Conservation (phyloP, 768 basidiomycete species). For the Guyanaporus albipodus region DNA sequence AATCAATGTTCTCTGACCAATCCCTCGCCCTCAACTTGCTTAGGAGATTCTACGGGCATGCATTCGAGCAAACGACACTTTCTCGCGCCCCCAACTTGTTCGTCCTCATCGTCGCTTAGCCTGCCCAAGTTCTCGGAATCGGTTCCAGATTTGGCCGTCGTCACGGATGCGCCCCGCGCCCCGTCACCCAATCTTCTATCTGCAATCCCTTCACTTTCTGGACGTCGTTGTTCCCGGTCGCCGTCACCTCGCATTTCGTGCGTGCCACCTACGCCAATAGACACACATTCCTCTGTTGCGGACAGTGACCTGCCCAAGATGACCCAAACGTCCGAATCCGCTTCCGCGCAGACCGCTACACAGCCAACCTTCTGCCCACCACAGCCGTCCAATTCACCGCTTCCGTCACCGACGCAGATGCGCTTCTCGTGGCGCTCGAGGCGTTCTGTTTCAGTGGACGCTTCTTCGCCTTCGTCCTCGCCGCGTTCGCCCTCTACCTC, state of each 20-base stretch:
- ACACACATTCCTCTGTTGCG: not conserved
- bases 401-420: slow-evolving; percentile 1
- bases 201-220: slow-evolving; percentile 22
- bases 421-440: slow-evolving; percentile 11
- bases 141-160: slow-evolving; percentile 1
- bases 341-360: not conserved
- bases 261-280: slow-evolving; percentile 5
- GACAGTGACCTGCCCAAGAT: not conserved
- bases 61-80: slow-evolving; percentile 5
- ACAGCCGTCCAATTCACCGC: not conserved
- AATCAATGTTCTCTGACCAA: slow-evolving; percentile 1
- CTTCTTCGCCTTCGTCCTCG: not conserved
- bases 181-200: slow-evolving; percentile 27
- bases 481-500: slow-evolving; percentile 6
- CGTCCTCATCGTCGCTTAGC: slow-evolving; percentile 28
- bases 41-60: slow-evolving; percentile 8
- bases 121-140: slow-evolving; percentile 17
- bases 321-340: not conserved
- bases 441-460: slow-evolving; percentile 6
- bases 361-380: not conserved
- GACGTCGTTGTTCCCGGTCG: slow-evolving; percentile 7
- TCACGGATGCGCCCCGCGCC: slow-evolving; percentile 7
- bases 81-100: slow-evolving; percentile 20
- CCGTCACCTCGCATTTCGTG: slow-evolving; percentile 8
- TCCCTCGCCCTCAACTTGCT: slow-evolving; percentile 17